A percentile compares a stretch with the other conserved stretches of the same genome.
Evolutionary conservation across 306 rosid genomes (phyloP).

Genomic region (Prunus armeniaca): DNA sequence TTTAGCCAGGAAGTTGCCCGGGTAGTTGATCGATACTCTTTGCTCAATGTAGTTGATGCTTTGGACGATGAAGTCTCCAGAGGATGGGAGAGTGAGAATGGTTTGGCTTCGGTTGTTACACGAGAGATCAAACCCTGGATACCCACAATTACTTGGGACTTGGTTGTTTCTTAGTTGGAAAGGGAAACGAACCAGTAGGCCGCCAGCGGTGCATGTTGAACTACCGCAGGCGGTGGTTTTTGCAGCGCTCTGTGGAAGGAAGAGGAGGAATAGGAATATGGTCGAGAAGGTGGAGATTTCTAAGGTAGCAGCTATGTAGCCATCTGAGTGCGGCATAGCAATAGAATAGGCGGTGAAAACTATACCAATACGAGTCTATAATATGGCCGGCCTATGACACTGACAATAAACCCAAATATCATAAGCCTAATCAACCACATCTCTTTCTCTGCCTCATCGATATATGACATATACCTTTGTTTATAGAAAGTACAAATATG

Average conservation of each 20-base stretch:
- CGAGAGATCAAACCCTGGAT: slow-evolving; percentile 5
- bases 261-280: background rate
- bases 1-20: slow-evolving; percentile 10
- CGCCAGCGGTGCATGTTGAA: background rate
- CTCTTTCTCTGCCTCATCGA: too few relatives aligned
- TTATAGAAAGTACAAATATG: too few relatives aligned
- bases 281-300: background rate
- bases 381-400: too few relatives aligned
- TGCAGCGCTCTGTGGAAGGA: background rate
- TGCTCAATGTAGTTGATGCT: background rate
- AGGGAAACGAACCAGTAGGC: slow-evolving; percentile 1
- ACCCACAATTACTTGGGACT: background rate
- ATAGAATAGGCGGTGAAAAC: too few relatives aligned
- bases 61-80: slow-evolving; percentile 1
- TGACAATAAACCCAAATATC: too few relatives aligned
- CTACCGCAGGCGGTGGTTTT: background rate
- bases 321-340: too few relatives aligned
- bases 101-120: slow-evolving; percentile 2
- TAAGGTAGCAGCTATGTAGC: too few relatives aligned
- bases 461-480: too few relatives aligned
- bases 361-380: too few relatives aligned
- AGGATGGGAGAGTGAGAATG: background rate
- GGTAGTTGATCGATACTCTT: slow-evolving; percentile 3
- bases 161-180: background rate
- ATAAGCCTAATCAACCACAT: too few relatives aligned